phyloP scores from a whole-genome alignment of 345 rosid genomes.

The Linum tenue region DNA sequence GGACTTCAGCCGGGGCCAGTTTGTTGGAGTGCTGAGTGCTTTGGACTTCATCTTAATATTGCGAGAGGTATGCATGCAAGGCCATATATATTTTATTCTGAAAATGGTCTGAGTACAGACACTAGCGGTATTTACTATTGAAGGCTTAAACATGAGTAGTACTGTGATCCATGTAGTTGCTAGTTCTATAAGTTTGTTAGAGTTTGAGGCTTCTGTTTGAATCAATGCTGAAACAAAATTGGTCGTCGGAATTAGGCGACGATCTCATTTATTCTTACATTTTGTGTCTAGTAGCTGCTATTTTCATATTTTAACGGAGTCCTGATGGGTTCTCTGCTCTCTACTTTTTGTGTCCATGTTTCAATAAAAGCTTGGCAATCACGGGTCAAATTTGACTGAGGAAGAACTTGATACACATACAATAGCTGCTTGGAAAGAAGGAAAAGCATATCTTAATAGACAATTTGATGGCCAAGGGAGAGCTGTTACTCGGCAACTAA shows the following conservation, averaged over 20 bases:
- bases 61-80: conserved; percentile 21
- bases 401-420: conserved; percentile 30
- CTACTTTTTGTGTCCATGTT: neutral
- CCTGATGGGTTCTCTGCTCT: neutral
- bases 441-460: conserved; percentile 21
- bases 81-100: neutral
- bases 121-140: neutral
- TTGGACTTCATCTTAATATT: conserved; percentile 25
- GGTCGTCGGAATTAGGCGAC: neutral
- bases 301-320: neutral
- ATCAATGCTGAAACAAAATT: neutral
- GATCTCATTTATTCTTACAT: neutral
- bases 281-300: neutral
- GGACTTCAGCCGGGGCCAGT: conserved; percentile 22
- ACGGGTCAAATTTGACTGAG: conserved; percentile 26
- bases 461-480: conserved; percentile 21
- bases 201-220: neutral
- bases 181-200: neutral
- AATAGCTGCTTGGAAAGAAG: conserved; percentile 31
- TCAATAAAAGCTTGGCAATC: conserved; percentile 23
- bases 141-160: neutral
- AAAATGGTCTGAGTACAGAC: neutral
- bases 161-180: neutral
- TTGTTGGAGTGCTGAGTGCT: conserved; percentile 29
- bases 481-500: conserved; percentile 14